Base-by-base conservation (phyloP, 768 basidiomycete genomes). In the Ephemerocybe angulata region DNA sequence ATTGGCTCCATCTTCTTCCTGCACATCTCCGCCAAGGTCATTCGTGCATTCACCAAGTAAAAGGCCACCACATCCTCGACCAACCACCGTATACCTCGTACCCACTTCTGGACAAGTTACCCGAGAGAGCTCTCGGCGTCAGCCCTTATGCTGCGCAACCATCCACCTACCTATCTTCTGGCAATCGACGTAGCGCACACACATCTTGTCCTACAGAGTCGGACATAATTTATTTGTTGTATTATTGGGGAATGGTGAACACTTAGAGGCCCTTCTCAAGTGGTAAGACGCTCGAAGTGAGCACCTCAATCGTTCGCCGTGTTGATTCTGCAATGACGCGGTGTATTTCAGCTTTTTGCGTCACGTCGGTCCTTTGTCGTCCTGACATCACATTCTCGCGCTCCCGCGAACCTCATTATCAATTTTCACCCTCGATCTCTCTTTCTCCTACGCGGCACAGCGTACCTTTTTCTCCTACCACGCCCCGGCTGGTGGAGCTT, bases 1-100 rank as follows among this genome's bases (percentile, higher is more conserved):
- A 97, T 98, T 74, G 94, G 87, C 35, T 96, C 93, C 55, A 96
- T 97, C 69, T 97, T 98, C 85, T 97, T 96, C 87, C 88, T 97
- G 38, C 95, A 98, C 71, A 96, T 97, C 69, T 88, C 92, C 41
- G 93, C 94, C 62, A 96, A 96, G 76, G 79, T 96, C 70, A 91
- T 96, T 70, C 86, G 90, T 59, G 84, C 85, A 43, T 92, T 96
- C 72, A 48, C 46, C 27, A 93, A 92, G 72, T 94, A 79, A 74
- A 60, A 28, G 30, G 24, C 30, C 29, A 22, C 56, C 38, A 46
- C 43, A 11, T 41, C 47, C 28, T 41, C 27, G 30, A n/a, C 29
- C 30, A 44, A 51, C 54, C 46, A 13, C 17, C 27, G 30, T 30
- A 27, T 28, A 19, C 15, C 17, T 10, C 15, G 28, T 48, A 12